Base-by-base conservation (phyloP, 768 basidiomycete genomes). In the Xerocomellus dryophilus region DNA sequence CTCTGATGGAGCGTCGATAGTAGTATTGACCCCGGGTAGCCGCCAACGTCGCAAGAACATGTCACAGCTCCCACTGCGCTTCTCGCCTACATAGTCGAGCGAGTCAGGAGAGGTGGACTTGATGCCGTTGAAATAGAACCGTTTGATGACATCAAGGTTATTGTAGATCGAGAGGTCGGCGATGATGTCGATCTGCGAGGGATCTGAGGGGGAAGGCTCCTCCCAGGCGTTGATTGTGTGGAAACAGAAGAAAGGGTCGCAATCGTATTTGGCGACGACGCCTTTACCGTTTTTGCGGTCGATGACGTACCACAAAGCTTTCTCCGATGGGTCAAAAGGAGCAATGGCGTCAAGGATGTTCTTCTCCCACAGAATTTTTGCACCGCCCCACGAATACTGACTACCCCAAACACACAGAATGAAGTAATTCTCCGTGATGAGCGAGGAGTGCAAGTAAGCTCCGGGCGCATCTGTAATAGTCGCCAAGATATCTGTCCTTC, bases 201-300 rank as follows among this genome's bases (percentile, higher is more conserved):
- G 51, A 41, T 70, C 64, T 1, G 61, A 57, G 10, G 61, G 43
- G 18, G 58, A 63, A 7, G 55, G 50, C 8, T 57, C 61, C 38
- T 76, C 74, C 68, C 70, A 76, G 1, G 75, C 70, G n/a, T 76
- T 76, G 54, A 75, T 15, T 25, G 63, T 56, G 50, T 76, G 75
- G 63, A 76, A 76, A 51, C 62, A 66, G 59, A 75, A 76, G 63
- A 75, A 76, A 0, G 73, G 66, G 43, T 66, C 63, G 41, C 62
- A 68, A 51, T 67, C 65, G 59, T 74, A 76, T 50, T 67, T 70
- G 41, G 73, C 68, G 5, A 76, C 62, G 32, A 76, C 61, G 0
- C 75, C 74, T 47, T 63, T 68, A 18, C 64, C 68, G 25, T 65
- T 56, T 51, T 66, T 62, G 44, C 74, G 71, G 56, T 76, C 73